These are phyloP conservation scores for Corynespora cassiicola DNA, from an alignment of 2,329 filamentous ascomycete species.

Conservation along the genomic window DNA sequence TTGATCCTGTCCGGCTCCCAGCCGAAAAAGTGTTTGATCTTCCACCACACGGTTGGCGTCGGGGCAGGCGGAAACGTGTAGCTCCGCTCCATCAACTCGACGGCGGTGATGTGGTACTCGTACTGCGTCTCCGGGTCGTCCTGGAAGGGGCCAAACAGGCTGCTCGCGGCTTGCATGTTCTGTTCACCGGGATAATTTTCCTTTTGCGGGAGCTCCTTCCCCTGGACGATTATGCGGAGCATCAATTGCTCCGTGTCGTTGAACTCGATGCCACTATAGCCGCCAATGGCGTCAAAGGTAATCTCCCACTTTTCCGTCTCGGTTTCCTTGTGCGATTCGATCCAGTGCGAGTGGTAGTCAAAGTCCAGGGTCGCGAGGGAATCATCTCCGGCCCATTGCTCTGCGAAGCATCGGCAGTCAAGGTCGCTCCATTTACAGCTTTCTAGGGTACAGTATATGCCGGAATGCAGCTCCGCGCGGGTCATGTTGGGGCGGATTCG, in stretches of 20 bases:
- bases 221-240: conserved; percentile 32
- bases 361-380: conserved; percentile 15
- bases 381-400: conserved; percentile 12
- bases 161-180: conserved; percentile 16
- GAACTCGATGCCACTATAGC: conserved; percentile 18
- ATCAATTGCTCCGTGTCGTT: conserved; percentile 30
- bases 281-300: conserved; percentile 37
- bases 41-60: conserved; percentile 21
- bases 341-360: conserved; percentile 25
- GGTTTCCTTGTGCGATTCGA: conserved; percentile 15
- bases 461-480: conserved; percentile 27
- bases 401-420: conserved; percentile 11
- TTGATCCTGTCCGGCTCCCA: conserved; percentile 29
- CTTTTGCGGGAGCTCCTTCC: conserved; percentile 16
- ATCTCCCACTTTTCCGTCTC: conserved; percentile 33
- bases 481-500: conserved; percentile 30
- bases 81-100: conserved; percentile 28
- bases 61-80: conserved; percentile 22
- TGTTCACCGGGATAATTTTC: conserved; percentile 14
- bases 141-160: conserved; percentile 24
- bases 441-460: conserved; percentile 23
- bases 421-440: conserved; percentile 1
- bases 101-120: conserved; percentile 29
- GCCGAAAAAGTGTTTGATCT: conserved; percentile 33
- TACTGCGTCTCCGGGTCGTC: conserved; percentile 23